Base-by-base conservation (phyloP, 495 filamentous ascomycete genomes). In the Aspergillus diversus region DNA sequence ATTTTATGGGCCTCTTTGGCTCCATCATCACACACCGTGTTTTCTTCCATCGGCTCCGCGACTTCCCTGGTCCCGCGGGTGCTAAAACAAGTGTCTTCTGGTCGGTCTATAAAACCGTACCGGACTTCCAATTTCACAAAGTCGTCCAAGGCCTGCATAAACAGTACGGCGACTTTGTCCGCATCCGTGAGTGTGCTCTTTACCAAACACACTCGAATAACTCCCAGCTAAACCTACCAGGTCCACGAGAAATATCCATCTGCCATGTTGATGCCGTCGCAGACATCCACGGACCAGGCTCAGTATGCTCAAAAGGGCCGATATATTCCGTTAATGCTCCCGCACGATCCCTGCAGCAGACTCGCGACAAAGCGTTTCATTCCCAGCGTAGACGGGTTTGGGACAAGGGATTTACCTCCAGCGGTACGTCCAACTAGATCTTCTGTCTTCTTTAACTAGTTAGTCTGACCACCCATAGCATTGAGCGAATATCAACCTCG, bases 1-100 rank as follows among this genome's bases (percentile, higher is more conserved):
- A 59, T 35, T 37, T 57, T 11, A 7, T 34, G 1, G 47, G 46
- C 8, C 64, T 85, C 0, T 71, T 78, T 33, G 57, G 63, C 4
- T 84, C 80, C 63, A 79, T 86, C 17, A 48, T 72, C 17, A 39
- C 76, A 31, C 84, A 84, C 56, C 75, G 82, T 7, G 31, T 66
- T 9, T 80, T 73, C 62, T 78, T 82, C 57, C 77, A 82, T 56
- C 71, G 68, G 0, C 68, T 81, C 0, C 59, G 73, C 8, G 56
- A 61, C 11, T 82, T 83, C 57, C 77, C 76, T 1, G 83, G 83
- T 0, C 80, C 83, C 0, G 60, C 63, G 7, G 17, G 56, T 5
- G 77, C 79, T 8, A 58, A 69, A 59, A 61, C 84, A 57, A 73
- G 69, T n/a, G 83, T 81, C 54, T 66, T 84, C 1, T 84, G 72